Evolutionary conservation across 2,329 filamentous ascomycete genomes (phyloP), one percentile per base, ranked within the genome.

Genomic region (Pestalotiopsis sp.): DNA sequence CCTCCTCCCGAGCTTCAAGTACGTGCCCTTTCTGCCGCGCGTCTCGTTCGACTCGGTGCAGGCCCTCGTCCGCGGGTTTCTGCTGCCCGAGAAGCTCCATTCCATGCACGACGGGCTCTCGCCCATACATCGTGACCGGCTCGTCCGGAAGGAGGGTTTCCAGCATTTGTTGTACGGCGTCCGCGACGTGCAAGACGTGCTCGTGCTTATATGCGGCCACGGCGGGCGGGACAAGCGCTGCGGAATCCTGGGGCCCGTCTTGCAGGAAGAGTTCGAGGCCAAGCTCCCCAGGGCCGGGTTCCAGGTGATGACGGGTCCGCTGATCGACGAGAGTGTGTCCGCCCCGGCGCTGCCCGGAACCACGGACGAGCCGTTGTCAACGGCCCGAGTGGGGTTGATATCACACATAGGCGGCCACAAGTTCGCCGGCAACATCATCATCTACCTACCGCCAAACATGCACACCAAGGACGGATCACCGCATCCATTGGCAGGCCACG

Each of bases 121-220:
- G 6, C 86, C 86, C 0, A 83, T 88, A 57, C 87, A 90, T 72
- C 83, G 83, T 59, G 88, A 90, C 75, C 79, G 84, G 1, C 78
- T 84, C 64, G 80, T 77, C 59, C 83, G 82, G 73, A 89, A 85
- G 80, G 85, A 79, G 70, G 88, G 78, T 66, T 90, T 82, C 75
- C 88, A 76, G 75, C 82, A 70, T 67, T 82, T 81, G 45, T 82
- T 93, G 2, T 80, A 81, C 1, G 85, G 86, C 1, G 90, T 93
- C 4, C 82, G 86, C 12, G 87, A 90, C 68, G 87, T 92, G 9
- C 76, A 87, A 17, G 91, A 94, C 70, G 84, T 94, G 4, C 75
- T 93, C n/a, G 88, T 99, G 38, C 82, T 98, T 23, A 91, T 98
- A 58, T 99, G 96, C 77, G 94, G 94, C 0, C 96, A 99, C 75